Conservation (phyloP, 1,139 yeast genomes). For the Martiniozyma asiatica region DNA sequence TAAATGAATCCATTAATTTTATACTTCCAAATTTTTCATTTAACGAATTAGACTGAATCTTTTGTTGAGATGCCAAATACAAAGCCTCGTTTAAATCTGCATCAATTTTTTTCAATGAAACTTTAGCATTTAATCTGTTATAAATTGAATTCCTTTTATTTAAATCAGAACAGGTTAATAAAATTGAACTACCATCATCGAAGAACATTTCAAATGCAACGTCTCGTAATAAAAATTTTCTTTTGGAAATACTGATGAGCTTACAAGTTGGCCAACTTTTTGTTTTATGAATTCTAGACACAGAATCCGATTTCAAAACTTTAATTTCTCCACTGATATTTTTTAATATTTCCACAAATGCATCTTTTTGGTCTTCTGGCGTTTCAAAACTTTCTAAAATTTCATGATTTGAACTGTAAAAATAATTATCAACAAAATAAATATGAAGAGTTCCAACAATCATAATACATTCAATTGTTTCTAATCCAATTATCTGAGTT, state of each 20-base stretch:
- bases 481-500: slow-evolving; percentile 60
- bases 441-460: slow-evolving; percentile 53
- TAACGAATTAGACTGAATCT: slow-evolving; percentile 6
- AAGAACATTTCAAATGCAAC: slow-evolving; percentile 71
- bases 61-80: slow-evolving; percentile 29
- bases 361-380: slow-evolving; percentile 47
- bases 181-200: slow-evolving; percentile 55
- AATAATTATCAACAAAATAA: slow-evolving; percentile 60
- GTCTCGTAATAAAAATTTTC: slow-evolving; percentile 66
- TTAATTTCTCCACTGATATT: slow-evolving; percentile 31
- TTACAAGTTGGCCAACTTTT: slow-evolving; percentile 23
- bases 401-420: slow-evolving; percentile 41
- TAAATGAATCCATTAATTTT: slow-evolving; percentile 30
- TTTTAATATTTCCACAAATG: slow-evolving; percentile 48
- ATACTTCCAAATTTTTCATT: slow-evolving; percentile 18
- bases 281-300: slow-evolving; percentile 9
- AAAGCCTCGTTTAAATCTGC: slow-evolving; percentile 41
- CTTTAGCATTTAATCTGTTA: slow-evolving; percentile 32
- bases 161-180: slow-evolving; percentile 43
- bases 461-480: slow-evolving; percentile 60
- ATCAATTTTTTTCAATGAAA: slow-evolving; percentile 35
- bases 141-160: slow-evolving; percentile 46
- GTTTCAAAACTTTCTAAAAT: slow-evolving; percentile 62
- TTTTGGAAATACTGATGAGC: slow-evolving; percentile 51
- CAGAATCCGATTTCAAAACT: slow-evolving; percentile 43